phyloP scores from a whole-genome alignment of 2,329 filamentous ascomycete genomes.

The Escovopsis sp. region DNA sequence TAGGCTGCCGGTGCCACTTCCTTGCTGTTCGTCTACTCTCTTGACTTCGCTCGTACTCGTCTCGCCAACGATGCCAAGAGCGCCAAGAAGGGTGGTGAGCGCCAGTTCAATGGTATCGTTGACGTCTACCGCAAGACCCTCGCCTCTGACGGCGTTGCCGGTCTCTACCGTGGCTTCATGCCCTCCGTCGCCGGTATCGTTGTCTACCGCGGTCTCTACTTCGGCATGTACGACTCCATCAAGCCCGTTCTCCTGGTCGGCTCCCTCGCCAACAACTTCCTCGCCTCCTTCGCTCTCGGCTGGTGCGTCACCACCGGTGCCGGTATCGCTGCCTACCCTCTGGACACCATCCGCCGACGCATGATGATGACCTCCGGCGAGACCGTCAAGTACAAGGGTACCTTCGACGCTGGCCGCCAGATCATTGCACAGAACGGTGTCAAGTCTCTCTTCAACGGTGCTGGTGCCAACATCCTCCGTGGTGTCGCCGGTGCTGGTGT shows the following conservation, averaged over 20 bases:
- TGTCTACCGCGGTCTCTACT: constrained; percentile 99
- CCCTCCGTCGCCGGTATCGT: constrained; percentile 98
- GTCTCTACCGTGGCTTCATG: constrained; percentile 99
- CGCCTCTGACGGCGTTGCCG: constrained; percentile 92
- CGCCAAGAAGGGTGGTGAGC: constrained; percentile 89
- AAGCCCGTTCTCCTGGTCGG: constrained; percentile 96
- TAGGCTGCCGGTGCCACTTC: constrained; percentile 97
- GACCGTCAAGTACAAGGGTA: constrained; percentile 99
- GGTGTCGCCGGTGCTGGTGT: constrained; percentile 99
- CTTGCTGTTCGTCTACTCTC: constrained; percentile 99
- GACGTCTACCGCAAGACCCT: constrained; percentile 99
- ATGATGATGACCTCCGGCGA: constrained; percentile 99
- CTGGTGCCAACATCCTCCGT: constrained; percentile 99
- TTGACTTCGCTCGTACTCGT: constrained; percentile 99
- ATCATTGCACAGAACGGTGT: constrained; percentile 96
- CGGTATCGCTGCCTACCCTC: constrained; percentile 99
- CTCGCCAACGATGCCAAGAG: constrained; percentile 99
- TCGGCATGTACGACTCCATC: constrained; percentile 99
- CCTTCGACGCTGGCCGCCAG: constrained; percentile 87
- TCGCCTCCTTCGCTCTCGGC: constrained; percentile 96
- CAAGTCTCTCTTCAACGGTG: constrained; percentile 99
- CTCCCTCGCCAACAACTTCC: constrained; percentile 91
- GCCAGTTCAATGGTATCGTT: constrained; percentile 99
- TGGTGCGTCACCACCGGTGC: constrained; percentile 99
- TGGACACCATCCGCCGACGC: constrained; percentile 99